Conservation (phyloP, 108 stramenopile genomes). For the Cyclotella kingstonii region DNA sequence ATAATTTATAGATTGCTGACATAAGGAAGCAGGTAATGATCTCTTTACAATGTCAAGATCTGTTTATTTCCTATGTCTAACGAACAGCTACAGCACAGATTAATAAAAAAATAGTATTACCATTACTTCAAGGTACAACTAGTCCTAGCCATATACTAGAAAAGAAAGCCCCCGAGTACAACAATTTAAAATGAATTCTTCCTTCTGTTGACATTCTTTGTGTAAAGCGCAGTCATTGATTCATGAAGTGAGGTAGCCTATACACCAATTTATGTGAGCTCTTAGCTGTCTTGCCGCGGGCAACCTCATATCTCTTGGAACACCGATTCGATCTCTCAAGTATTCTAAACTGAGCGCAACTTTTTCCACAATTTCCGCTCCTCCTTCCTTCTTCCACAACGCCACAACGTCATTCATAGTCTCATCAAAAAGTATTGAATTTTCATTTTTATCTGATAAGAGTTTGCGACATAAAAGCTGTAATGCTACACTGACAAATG, state of each 20-base stretch:
- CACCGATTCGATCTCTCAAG: slow-evolving; percentile 88
- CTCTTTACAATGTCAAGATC: too few species aligned
- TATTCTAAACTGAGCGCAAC: slow-evolving; percentile 67
- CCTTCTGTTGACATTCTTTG: too few species aligned
- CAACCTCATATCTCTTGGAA: slow-evolving; percentile 90
- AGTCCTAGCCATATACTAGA: too few species aligned
- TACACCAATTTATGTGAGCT: slow-evolving; percentile 76
- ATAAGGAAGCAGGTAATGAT: too few species aligned
- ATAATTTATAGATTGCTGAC: too few species aligned
- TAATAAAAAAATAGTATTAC: too few species aligned
- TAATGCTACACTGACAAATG: slow-evolving; percentile 60
- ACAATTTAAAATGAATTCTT: too few species aligned
- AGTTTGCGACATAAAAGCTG: slow-evolving; percentile 62
- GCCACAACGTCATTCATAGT: slow-evolving; percentile 50
- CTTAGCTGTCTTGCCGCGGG: slow-evolving; percentile 88
- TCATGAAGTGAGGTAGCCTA: slow-evolving; percentile 9
- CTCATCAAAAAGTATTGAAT: slow-evolving; percentile 12
- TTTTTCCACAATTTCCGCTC: slow-evolving; percentile 46
- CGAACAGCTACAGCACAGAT: too few species aligned
- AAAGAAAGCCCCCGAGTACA: too few species aligned
- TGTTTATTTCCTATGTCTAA: too few species aligned
- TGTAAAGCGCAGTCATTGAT: too few species aligned
- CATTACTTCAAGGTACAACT: too few species aligned
- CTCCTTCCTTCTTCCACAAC: slow-evolving; percentile 55
- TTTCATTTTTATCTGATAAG: slow-evolving; percentile 47